Percentiles rank a stretch among this genome's conserved stretches.
Conservation (phyloP, 768 basidiomycete genomes). For the Leccinum longicurvipes region DNA sequence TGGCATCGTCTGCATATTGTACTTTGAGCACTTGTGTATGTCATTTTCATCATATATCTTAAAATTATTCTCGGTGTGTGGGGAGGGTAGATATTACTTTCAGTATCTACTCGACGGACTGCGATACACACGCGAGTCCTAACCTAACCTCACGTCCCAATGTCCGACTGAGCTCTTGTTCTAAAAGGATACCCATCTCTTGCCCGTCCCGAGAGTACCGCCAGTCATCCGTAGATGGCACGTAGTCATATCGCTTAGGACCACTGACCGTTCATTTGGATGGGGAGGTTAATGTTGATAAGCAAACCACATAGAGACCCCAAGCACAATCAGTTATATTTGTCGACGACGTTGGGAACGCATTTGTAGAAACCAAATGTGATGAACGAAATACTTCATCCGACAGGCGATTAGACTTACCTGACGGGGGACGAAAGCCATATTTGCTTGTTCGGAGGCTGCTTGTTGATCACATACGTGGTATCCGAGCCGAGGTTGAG, state of each 20-base stretch:
- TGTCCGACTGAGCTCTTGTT: slow-evolving; percentile 57
- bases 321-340: neutral
- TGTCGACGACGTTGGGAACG: slow-evolving; percentile 2
- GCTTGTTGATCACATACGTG: slow-evolving; percentile 96
- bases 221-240: slow-evolving; percentile 57
- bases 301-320: neutral
- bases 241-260: slow-evolving; percentile 89
- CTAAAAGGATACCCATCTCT: slow-evolving; percentile 59
- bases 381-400: neutral
- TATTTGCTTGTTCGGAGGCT: slow-evolving; percentile 96
- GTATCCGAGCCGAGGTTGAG: slow-evolving; percentile 71
- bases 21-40: slow-evolving; percentile 3
- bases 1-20: slow-evolving; percentile 5
- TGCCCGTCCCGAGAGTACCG: slow-evolving; percentile 68
- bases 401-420: slow-evolving; percentile 38
- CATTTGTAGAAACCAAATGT: slow-evolving; percentile 1
- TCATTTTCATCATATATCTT: slow-evolving; percentile 5
- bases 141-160: slow-evolving; percentile 36
- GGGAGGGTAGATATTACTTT: neutral
- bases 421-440: slow-evolving; percentile 91
- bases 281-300: neutral
- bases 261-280: slow-evolving; percentile 49
- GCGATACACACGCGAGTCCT: slow-evolving; percentile 27
- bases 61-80: neutral
- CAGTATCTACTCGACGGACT: slow-evolving; percentile 15